Conservation (phyloP, 306 rosid genomes). For the Trichosanthes cucumerina region DNA sequence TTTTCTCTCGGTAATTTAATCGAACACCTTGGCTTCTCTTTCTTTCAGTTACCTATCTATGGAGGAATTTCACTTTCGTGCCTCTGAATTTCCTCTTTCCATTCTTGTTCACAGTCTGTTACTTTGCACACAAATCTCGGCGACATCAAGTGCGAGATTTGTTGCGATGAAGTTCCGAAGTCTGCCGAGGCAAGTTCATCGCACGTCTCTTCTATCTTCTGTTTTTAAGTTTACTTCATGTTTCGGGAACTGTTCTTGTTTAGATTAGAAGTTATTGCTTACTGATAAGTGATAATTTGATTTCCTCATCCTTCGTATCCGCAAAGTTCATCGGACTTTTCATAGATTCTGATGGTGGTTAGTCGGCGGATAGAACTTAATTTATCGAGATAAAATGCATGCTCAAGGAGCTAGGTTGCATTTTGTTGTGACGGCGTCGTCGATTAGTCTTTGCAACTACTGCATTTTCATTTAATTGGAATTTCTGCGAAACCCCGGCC, state of each 20-base stretch:
- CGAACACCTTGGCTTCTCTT: conserved; percentile 9
- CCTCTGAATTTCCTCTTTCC: conserved; percentile 1
- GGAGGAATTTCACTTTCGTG: neutral
- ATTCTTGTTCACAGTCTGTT: conserved; percentile 41
- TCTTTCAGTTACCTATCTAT: neutral
- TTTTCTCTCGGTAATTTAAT: neutral
- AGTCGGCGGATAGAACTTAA: neutral
- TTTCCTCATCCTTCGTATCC: neutral
- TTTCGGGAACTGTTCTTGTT: neutral
- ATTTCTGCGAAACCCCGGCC: neutral
- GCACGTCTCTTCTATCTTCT: neutral
- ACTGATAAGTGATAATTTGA: neutral
- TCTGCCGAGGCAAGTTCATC: conserved; percentile 56
- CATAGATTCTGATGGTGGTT: neutral
- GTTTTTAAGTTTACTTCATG: neutral
- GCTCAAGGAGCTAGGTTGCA: neutral
- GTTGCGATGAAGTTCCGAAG: conserved; percentile 86
- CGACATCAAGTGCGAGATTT: conserved; percentile 88
- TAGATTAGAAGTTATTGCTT: neutral
- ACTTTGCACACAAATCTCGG: conserved; percentile 95
- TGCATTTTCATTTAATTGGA: neutral
- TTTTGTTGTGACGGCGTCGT: neutral
- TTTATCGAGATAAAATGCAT: neutral
- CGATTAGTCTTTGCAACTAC: neutral
- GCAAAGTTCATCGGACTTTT: neutral